Conservation (phyloP, 2,329 filamentous ascomycete species). For the Teratosphaeria destructans region DNA sequence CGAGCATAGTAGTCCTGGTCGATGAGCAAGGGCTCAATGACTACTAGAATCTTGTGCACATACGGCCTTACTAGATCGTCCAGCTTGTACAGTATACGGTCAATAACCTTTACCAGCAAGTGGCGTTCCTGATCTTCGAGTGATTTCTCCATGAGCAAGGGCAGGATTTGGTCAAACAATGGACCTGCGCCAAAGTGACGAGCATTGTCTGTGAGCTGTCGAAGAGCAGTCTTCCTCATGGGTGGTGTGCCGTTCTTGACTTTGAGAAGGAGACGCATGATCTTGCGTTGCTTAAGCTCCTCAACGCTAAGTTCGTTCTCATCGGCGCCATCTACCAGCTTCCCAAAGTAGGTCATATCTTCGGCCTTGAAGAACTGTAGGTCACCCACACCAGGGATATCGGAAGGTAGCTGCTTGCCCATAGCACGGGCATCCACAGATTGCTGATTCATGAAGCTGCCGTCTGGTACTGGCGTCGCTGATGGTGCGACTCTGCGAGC, state of each 20-base stretch:
- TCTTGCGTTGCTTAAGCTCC: conserved; percentile 94
- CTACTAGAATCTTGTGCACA: conserved; percentile 95
- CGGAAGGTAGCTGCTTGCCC: conserved; percentile 84
- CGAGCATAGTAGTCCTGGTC: conserved; percentile 99
- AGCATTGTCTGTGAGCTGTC: conserved; percentile 95
- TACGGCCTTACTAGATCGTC: conserved; percentile 93
- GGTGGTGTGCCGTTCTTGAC: conserved; percentile 98
- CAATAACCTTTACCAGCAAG: conserved; percentile 96
- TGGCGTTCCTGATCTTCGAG: conserved; percentile 97
- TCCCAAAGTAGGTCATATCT: conserved; percentile 98
- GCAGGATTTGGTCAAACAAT: conserved; percentile 94
- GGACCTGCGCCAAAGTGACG: conserved; percentile 89
- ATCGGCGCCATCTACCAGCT: conserved; percentile 86
- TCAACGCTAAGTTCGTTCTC: conserved; percentile 89
- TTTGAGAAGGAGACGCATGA: conserved; percentile 92
- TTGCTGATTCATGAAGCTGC: conserved; percentile 96
- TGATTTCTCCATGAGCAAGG: conserved; percentile 94
- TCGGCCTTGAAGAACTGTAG: conserved; percentile 97
- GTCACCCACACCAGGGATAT: conserved; percentile 92
- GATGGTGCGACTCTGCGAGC: conserved; percentile 66
- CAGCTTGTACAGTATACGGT: conserved; percentile 95
- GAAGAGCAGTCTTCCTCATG: conserved; percentile 95
- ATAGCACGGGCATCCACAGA: conserved; percentile 72
- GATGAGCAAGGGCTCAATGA: conserved; percentile 97
- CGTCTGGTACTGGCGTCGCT: conserved; percentile 54